These are phyloP conservation scores for Echium plantagineum DNA, from an alignment of 257 asterid genomes.

Conservation along the genomic window DNA sequence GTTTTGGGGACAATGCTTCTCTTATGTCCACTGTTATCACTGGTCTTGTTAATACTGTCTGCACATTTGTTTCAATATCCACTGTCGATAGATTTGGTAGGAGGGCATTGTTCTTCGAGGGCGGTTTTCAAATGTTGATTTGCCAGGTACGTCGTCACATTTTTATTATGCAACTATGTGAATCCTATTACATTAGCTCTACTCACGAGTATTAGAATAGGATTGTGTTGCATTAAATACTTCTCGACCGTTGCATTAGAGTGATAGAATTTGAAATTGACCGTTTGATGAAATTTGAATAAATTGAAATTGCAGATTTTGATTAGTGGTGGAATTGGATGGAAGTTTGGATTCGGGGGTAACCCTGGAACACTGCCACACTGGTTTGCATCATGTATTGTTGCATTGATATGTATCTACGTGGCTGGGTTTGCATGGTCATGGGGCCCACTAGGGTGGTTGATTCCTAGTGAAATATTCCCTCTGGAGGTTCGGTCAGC, in stretches of 20 bases:
- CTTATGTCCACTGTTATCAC: constrained; percentile 40
- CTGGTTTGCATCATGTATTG: constrained; percentile 48
- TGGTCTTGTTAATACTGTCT: constrained; percentile 36
- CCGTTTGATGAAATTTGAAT: neutral
- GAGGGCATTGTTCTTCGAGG: constrained; percentile 47
- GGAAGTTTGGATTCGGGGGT: constrained; percentile 53
- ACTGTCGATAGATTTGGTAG: constrained; percentile 67
- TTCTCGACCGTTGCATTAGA: no score
- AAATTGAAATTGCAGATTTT: constrained; percentile 20
- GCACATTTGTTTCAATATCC: constrained; percentile 44
- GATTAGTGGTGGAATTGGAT: constrained; percentile 31
- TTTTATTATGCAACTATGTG: no score
- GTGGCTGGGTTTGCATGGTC: constrained; percentile 79
- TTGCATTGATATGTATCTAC: constrained; percentile 49
- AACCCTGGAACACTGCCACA: constrained; percentile 34
- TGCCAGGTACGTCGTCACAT: constrained; percentile 34
- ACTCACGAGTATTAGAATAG: no score
- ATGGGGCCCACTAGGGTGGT: constrained; percentile 88
- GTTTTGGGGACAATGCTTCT: constrained; percentile 51
- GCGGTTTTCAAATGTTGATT: constrained; percentile 54
- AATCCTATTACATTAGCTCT: no score
- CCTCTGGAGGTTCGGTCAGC: constrained; percentile 72
- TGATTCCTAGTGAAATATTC: constrained; percentile 71
- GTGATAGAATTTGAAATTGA: no score
- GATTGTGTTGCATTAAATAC: no score